These are phyloP conservation scores for Achaetomiella virescens DNA, from an alignment of 495 filamentous ascomycete genomes.

Conservation along the genomic window DNA sequence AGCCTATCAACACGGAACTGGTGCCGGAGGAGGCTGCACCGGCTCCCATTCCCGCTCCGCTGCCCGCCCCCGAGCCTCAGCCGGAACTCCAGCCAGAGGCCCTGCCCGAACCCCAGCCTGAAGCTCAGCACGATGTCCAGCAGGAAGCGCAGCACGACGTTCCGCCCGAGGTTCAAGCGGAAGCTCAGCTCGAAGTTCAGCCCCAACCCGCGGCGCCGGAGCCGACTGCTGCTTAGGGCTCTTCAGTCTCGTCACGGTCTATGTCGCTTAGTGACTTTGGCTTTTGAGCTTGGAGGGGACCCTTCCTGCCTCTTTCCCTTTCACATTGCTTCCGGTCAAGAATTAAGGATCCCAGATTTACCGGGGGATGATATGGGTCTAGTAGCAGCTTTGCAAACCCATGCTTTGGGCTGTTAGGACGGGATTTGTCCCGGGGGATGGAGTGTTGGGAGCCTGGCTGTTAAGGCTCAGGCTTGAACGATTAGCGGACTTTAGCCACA, in stretches of 20 bases:
- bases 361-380: too few species aligned
- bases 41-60: background rate
- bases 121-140: background rate
- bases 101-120: background rate
- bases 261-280: background rate
- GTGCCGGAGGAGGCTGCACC: background rate
- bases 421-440: too few species aligned
- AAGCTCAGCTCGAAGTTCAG: background rate
- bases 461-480: too few species aligned
- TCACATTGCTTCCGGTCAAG: too few species aligned
- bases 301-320: too few species aligned
- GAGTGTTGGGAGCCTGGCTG: too few species aligned
- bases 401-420: too few species aligned
- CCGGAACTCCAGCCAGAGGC: constrained; percentile 2
- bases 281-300: background rate
- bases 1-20: constrained; percentile 28
- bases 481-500: too few species aligned
- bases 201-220: background rate
- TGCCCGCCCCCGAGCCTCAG: background rate
- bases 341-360: too few species aligned
- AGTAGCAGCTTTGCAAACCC: too few species aligned
- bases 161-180: background rate
- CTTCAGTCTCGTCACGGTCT: background rate
- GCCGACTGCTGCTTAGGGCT: background rate
- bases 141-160: background rate